phyloP scores from a whole-genome alignment of 352 stramenopile species.

The Globisporangium cederbergense region DNA sequence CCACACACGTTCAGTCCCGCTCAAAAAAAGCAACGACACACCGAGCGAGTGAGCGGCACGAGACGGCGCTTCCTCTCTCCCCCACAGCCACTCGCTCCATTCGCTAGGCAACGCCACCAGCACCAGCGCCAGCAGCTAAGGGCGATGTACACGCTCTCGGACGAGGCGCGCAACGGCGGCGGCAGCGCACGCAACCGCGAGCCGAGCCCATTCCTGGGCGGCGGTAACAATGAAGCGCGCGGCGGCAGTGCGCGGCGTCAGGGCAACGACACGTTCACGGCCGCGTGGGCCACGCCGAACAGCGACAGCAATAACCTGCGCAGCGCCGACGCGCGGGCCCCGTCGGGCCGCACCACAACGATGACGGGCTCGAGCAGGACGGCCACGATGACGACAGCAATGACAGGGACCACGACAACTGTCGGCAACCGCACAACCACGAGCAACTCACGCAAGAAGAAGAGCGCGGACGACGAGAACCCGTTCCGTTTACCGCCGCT shows the following conservation, averaged over 20 bases:
- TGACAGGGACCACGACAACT: neutral
- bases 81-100: too few species aligned
- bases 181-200: constrained; percentile 16
- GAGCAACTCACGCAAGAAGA: constrained; percentile 9
- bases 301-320: neutral
- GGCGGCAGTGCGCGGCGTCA: constrained; percentile 5
- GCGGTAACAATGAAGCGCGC: neutral
- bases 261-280: constrained; percentile 18
- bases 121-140: too few species aligned
- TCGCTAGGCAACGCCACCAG: too few species aligned
- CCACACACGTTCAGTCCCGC: too few species aligned
- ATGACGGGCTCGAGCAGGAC: constrained; percentile 1
- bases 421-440: neutral
- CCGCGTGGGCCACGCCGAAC: constrained; percentile 4
- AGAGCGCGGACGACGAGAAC: constrained; percentile 8
- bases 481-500: constrained; percentile 29
- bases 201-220: constrained; percentile 13
- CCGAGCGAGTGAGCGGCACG: too few species aligned
- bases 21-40: too few species aligned
- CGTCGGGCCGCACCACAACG: neutral
- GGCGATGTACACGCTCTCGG: constrained; percentile 16
- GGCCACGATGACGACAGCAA: neutral
- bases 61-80: too few species aligned
- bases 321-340: neutral
- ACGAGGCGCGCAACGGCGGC: constrained; percentile 8